phyloP scores from a whole-genome alignment of 1,284 basidiomycete species.

The Ceratobasidium sp. region DNA sequence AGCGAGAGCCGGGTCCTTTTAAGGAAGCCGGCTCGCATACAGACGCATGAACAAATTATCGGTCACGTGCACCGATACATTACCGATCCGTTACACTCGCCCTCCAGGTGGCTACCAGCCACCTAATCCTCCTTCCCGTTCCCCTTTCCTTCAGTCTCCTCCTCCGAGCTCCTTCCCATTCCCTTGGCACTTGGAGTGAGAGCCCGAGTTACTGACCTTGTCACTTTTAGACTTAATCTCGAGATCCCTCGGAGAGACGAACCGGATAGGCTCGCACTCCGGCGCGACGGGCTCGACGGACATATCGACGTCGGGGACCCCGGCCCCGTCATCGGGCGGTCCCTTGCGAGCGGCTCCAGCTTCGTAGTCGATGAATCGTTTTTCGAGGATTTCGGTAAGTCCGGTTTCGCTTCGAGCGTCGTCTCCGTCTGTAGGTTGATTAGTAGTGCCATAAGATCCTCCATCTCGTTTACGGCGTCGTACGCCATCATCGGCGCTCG shows the following conservation, averaged over 20 bases:
- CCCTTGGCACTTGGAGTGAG: too few relatives aligned
- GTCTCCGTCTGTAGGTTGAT: not conserved
- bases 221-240: too few relatives aligned
- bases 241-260: too few relatives aligned
- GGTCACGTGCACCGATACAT: too few relatives aligned
- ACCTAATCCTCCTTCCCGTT: not conserved
- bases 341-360: too few relatives aligned
- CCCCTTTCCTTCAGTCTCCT: too few relatives aligned
- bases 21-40: too few relatives aligned
- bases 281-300: not conserved
- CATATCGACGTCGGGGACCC: not conserved
- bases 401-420: constrained; percentile 46
- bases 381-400: not conserved
- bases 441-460: constrained; percentile 44
- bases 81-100: constrained; percentile 4
- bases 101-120: constrained; percentile 6
- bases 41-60: too few relatives aligned
- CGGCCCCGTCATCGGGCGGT: not conserved
- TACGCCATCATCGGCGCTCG: constrained; percentile 50
- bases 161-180: too few relatives aligned
- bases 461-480: constrained; percentile 49
- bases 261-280: too few relatives aligned
- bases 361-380: not conserved
- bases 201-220: too few relatives aligned
- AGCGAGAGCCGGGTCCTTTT: too few relatives aligned